Base-by-base conservation (phyloP, 2,329 filamentous ascomycete species). In the Fusarium kyushuense region DNA sequence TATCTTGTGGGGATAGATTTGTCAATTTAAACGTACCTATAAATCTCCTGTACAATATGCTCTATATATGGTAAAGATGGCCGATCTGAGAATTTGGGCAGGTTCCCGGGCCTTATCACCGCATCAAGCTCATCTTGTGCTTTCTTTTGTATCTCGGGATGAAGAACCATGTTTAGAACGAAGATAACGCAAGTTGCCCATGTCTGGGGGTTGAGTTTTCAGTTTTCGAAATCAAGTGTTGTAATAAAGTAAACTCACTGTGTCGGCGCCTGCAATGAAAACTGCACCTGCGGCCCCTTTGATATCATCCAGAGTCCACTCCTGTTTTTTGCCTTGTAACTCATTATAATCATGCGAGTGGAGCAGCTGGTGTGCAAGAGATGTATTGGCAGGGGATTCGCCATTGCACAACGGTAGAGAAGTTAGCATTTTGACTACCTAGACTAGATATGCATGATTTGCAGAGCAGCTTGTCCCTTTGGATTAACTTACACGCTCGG, bases 201-300 rank as follows among this genome's bases (percentile, higher is more conserved):
- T 17, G 73, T 75, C 73, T 75, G 14, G 6, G 29, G 25, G 55
- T 27, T 11, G 17, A 33, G 36, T 29, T 45, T 29, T 69, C 36
- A 74, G 63, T 35, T 61, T 65, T 51, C 52, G 66, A 74, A 72
- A 67, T 70, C 63, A 72, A 70, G 47, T 36, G 29, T 48, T 27
- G n/a, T 36, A 14, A n/a, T 46, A n/a, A 16, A 32, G 25, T n/a
- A 14, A 19, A 66, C 75, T 62, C 54, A 76, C 75, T 25, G 81
- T 82, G 65, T 84, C 79, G 29, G 79, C 78, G n/a, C 83, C 83
- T 17, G 83, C 83, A 59, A 83, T 82, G 65, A 81, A 84, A 41
- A 85, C 78, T 9, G 84, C 81, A 0, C 81, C 84, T 3, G 82
- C 79, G 5, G 83, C 83, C 29, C 83, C 83, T 71, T 84, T 83